phyloP scores from a whole-genome alignment of 306 rosid genomes.

The Sindora glabra region DNA sequence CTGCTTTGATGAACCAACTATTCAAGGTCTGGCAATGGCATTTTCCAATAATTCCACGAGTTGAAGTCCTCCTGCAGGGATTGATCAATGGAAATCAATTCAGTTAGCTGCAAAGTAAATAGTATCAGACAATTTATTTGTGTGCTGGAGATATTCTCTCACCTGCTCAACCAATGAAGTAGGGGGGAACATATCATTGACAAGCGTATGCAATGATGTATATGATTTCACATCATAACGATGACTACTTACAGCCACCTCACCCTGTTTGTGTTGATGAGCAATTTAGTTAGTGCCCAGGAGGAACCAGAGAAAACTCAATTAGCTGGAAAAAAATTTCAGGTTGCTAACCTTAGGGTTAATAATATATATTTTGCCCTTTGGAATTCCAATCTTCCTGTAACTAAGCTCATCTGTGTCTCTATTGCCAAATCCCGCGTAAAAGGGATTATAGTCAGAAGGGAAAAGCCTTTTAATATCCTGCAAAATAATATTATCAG shows the following conservation, averaged over 20 bases:
- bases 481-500: constrained; percentile 36
- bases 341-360: constrained; percentile 79
- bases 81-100: background rate
- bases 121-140: background rate
- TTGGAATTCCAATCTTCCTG: constrained; percentile 91
- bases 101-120: background rate
- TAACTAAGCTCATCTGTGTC: constrained; percentile 98
- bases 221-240: constrained; percentile 76
- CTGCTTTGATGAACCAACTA: constrained; percentile 7
- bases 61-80: constrained; percentile 78
- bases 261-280: constrained; percentile 53
- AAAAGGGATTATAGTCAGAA: constrained; percentile 87
- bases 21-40: constrained; percentile 63
- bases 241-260: constrained; percentile 94
- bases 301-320: constrained; percentile 1
- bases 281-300: background rate
- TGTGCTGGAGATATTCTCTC: background rate
- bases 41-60: constrained; percentile 89
- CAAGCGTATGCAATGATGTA: constrained; percentile 92
- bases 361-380: constrained; percentile 91
- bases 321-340: background rate
- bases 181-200: constrained; percentile 97
- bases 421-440: constrained; percentile 94
- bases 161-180: constrained; percentile 91
- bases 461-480: constrained; percentile 89